Percentiles rank a stretch among this genome's conserved stretches.
phyloP scores from a whole-genome alignment of 2,329 filamentous ascomycete species.

The Botryotinia convoluta region DNA sequence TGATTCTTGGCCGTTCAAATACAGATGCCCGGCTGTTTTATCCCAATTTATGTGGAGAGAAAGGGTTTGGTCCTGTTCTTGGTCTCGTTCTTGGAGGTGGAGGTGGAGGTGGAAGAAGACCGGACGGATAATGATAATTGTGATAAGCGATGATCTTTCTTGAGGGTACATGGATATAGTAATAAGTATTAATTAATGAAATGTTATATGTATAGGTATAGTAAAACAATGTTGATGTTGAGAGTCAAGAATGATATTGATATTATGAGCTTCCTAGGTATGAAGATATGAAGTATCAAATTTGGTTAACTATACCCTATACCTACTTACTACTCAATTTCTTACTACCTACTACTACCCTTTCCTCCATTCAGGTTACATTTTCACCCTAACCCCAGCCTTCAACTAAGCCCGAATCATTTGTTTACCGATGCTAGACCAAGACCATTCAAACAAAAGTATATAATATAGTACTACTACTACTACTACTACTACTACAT shows the following conservation, averaged over 20 bases:
- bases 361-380: background rate
- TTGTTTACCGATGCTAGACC: background rate
- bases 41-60: background rate
- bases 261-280: background rate
- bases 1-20: background rate
- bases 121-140: background rate
- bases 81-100: too few relatives aligned
- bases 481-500: background rate
- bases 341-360: background rate
- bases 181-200: background rate
- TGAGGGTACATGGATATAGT: background rate
- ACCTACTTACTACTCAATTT: background rate
- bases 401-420: conserved; percentile 3
- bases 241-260: background rate
- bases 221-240: too few relatives aligned
- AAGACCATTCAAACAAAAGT: background rate
- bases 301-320: too few relatives aligned
- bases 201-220: too few relatives aligned
- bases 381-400: background rate
- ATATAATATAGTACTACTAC: too few relatives aligned
- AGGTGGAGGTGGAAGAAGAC: background rate
- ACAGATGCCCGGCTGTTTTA: background rate
- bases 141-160: background rate
- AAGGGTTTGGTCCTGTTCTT: background rate
- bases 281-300: background rate